Base-by-base conservation (phyloP, 2,329 filamentous ascomycete species). In the Penicillium sp. region DNA sequence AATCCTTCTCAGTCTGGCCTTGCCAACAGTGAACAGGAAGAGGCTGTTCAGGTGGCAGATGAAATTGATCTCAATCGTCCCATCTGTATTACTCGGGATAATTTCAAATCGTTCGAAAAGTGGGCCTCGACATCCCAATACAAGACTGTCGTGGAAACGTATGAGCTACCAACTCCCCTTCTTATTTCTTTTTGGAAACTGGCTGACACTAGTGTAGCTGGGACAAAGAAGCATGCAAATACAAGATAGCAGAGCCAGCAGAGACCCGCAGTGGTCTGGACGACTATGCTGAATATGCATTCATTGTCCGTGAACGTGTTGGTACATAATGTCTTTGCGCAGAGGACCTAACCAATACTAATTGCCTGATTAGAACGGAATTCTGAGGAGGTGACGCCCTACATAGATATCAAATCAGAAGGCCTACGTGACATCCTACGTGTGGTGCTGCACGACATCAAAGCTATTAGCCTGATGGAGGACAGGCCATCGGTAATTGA, bases 171-270 rank as follows among this genome's bases (percentile, higher is more conserved):
- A n/a, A n/a, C n/a, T n/a, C n/a, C n/a, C n/a, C n/a, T n/a, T n/a
- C n/a, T n/a, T n/a, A n/a, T n/a, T n/a, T n/a, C n/a, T n/a, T n/a
- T n/a, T n/a, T n/a, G n/a, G n/a, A n/a, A n/a, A n/a, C n/a, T n/a
- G n/a, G n/a, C n/a, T n/a, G n/a, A n/a, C n/a, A n/a, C n/a, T n/a
- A n/a, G n/a, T n/a, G n/a, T n/a, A n/a, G n/a, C n/a, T n/a, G n/a
- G 54, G 54, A 63, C 46, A 53, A 57, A 45, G 54, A 58, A 34
- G 53, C 43, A 40, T 59, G 53, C 26, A 61, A 57, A 53, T 64
- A 63, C 47, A 62, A 59, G 51, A 51, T 60, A 34, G 49, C 55
- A 34, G 56, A 61, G 47, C 59, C 52, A 39, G 26, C 47, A 11
- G 53, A 57, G 39, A 52, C 49, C 34, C 18, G 51, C 26, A 46